phyloP scores from a whole-genome alignment of 768 basidiomycete species.

The Boletellus ananiceps region DNA sequence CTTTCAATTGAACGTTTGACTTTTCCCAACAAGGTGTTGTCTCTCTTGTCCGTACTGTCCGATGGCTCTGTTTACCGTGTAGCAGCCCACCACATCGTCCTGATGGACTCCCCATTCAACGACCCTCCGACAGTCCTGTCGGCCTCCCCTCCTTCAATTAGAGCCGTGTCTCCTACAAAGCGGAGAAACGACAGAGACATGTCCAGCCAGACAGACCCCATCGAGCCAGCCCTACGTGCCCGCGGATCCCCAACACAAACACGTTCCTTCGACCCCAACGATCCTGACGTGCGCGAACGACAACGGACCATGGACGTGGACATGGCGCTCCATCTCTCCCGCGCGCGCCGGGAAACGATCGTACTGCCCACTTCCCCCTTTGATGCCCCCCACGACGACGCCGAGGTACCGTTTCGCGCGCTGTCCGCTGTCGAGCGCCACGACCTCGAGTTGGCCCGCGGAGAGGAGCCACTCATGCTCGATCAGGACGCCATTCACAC shows the following conservation, averaged over 20 bases:
- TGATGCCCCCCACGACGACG: conserved; percentile 27
- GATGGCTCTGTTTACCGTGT: neutral
- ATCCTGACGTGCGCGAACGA: conserved; percentile 74
- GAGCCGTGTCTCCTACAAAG: conserved; percentile 37
- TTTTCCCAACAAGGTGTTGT: conserved; percentile 13
- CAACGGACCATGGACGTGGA: conserved; percentile 94
- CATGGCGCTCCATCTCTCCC: conserved; percentile 79
- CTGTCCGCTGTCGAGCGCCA: conserved; percentile 50
- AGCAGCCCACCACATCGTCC: conserved; percentile 1
- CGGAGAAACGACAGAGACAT: conserved; percentile 32
- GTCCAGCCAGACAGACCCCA: conserved; percentile 37
- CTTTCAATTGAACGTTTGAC: neutral
- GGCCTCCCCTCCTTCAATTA: conserved; percentile 41
- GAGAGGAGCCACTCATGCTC: conserved; percentile 19
- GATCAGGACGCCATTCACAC: conserved; percentile 10
- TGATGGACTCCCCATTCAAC: conserved; percentile 38
- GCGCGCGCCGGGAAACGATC: conserved; percentile 63
- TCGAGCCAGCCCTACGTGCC: conserved; percentile 38
- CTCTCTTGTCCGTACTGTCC: neutral
- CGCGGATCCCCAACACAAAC: conserved; percentile 60
- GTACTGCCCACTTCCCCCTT: conserved; percentile 35
- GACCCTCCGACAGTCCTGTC: conserved; percentile 30
- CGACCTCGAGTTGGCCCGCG: conserved; percentile 40
- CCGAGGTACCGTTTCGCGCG: conserved; percentile 34
- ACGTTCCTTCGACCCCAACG: conserved; percentile 62